These are phyloP conservation scores for Mycena albidolilacea DNA, from an alignment of 768 basidiomycete species.

Conservation along the genomic window DNA sequence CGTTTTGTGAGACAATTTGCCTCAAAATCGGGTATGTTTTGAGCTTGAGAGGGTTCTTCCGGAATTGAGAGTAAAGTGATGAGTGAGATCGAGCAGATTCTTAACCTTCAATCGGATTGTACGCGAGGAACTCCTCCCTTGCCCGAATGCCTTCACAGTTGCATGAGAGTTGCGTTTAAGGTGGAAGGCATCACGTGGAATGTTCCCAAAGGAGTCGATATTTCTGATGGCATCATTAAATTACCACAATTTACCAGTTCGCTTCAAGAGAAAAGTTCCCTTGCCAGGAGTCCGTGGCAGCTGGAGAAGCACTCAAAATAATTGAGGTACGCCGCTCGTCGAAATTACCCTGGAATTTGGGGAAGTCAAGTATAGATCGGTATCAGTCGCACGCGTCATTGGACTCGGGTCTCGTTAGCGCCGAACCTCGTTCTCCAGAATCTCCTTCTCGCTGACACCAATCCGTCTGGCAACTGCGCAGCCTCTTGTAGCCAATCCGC, in stretches of 20 bases:
- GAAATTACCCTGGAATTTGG: not conserved
- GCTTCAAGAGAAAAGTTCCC: not conserved
- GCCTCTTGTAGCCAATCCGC: constrained; percentile 25
- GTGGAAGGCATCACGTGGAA: not conserved
- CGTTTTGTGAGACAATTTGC: not conserved
- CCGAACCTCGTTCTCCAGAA: not conserved
- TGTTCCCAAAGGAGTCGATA: not conserved
- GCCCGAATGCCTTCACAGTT: not conserved
- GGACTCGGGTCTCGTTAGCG: not conserved
- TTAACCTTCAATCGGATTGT: too few relatives aligned
- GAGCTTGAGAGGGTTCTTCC: too few relatives aligned
- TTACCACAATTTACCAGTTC: too few relatives aligned
- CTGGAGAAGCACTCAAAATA: too few relatives aligned
- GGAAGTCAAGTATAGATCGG: not conserved
- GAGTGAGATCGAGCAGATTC: too few relatives aligned
- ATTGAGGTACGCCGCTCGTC: not conserved
- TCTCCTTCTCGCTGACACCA: constrained; percentile 1
- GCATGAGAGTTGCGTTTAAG: not conserved
- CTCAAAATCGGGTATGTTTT: too few relatives aligned
- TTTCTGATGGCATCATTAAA: constrained; percentile 11
- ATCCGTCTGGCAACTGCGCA: constrained; percentile 15
- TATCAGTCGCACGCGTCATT: not conserved
- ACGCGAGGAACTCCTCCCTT: not conserved
- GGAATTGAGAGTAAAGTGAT: too few relatives aligned
- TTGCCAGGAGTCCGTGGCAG: too few relatives aligned